Conservation (phyloP, 2,329 filamentous ascomycete species). For the Diplodia mutila region DNA sequence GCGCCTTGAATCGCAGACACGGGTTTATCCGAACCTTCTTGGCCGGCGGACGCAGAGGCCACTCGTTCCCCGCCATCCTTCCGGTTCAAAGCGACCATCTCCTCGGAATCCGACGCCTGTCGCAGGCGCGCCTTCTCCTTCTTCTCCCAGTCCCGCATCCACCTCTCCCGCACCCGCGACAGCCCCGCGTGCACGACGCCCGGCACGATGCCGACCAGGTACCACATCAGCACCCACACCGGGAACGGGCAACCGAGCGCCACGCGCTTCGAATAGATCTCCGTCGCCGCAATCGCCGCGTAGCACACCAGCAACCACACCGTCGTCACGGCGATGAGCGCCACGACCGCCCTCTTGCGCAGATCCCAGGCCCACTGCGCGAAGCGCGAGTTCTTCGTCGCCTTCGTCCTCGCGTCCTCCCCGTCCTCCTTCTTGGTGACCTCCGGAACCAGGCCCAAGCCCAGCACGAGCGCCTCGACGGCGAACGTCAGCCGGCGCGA, state of each 20-base stretch:
- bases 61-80: not conserved
- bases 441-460: constrained; percentile 33
- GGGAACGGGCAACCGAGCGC: constrained; percentile 39
- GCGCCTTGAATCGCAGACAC: constrained; percentile 34
- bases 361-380: too few species aligned
- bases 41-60: not conserved
- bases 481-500: constrained; percentile 27
- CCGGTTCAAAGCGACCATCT: too few species aligned
- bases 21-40: not conserved
- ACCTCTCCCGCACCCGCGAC: too few species aligned
- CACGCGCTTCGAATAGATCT: constrained; percentile 39
- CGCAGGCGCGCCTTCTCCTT: too few species aligned
- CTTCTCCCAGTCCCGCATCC: too few species aligned
- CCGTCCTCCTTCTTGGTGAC: too few species aligned
- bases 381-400: too few species aligned
- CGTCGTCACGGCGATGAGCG: not conserved
- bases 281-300: constrained; percentile 32
- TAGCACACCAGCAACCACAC: constrained; percentile 29
- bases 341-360: not conserved
- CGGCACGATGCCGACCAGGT: constrained; percentile 33
- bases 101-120: too few species aligned
- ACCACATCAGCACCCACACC: constrained; percentile 35
- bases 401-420: too few species aligned
- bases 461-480: constrained; percentile 34
- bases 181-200: constrained; percentile 32